Conservation (phyloP, 2,329 filamentous ascomycete species). For the Emmonsiellopsis sp. region DNA sequence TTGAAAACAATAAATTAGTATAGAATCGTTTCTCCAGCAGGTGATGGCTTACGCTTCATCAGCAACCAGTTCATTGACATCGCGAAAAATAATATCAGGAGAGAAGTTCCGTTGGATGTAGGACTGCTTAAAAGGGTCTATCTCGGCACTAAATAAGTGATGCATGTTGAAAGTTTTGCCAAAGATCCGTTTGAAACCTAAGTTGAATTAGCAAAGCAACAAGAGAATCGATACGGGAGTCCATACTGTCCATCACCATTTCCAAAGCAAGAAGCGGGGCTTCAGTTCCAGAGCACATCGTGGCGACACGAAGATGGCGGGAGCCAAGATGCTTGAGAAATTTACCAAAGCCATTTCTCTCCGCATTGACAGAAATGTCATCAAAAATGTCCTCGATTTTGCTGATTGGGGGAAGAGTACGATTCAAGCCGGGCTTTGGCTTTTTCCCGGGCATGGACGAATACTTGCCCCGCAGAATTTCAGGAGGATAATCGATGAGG, state of each 20-base stretch:
- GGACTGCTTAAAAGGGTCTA: slow-evolving; percentile 54
- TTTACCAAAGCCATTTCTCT: slow-evolving; percentile 24
- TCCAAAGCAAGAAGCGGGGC: slow-evolving; percentile 59
- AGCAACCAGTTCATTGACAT: slow-evolving; percentile 48
- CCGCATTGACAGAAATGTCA: slow-evolving; percentile 36
- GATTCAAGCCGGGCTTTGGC: slow-evolving; percentile 19
- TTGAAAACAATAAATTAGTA: slow-evolving; percentile 20
- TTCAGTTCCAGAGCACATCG: slow-evolving; percentile 73
- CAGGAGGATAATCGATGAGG: slow-evolving; percentile 10
- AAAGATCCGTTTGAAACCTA: slow-evolving; percentile 26
- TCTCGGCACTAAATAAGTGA: slow-evolving; percentile 56
- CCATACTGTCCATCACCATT: slow-evolving; percentile 43
- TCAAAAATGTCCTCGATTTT: slow-evolving; percentile 42
- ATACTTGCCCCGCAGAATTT: slow-evolving; percentile 13
- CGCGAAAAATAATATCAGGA: slow-evolving; percentile 46
- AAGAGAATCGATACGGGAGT: neutral
- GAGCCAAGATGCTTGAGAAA: slow-evolving; percentile 26
- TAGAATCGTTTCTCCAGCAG: neutral
- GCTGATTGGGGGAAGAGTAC: slow-evolving; percentile 37
- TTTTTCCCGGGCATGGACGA: slow-evolving; percentile 7
- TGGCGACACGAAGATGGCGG: slow-evolving; percentile 49
- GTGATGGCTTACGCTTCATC: slow-evolving; percentile 39
- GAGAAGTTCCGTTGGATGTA: slow-evolving; percentile 55
- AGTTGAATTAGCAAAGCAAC: neutral
- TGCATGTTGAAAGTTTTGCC: slow-evolving; percentile 35